Conservation (phyloP, 1,284 basidiomycete species). For the Phlebopus sp. region DNA sequence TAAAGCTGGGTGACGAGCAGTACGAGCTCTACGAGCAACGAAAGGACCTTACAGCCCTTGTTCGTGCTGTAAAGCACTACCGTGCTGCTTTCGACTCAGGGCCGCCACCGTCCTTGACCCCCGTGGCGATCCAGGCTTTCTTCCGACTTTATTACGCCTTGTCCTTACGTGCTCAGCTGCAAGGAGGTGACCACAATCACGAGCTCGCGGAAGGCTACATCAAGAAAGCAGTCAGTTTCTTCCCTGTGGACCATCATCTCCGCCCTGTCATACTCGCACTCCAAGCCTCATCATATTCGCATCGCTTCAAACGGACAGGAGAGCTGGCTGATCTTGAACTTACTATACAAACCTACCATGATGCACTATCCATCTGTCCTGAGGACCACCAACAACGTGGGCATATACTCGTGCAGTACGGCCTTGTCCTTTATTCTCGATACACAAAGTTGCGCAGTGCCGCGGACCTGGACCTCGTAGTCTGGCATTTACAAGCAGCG, state of each 20-base stretch:
- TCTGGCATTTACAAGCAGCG: constrained; percentile 9
- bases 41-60: constrained; percentile 9
- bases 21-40: constrained; percentile 11
- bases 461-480: constrained; percentile 19
- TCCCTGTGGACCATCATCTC: constrained; percentile 8
- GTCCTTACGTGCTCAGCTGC: constrained; percentile 3
- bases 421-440: constrained; percentile 8
- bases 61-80: constrained; percentile 15
- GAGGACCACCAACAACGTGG: constrained; percentile 10
- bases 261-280: constrained; percentile 10
- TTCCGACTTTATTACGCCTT: constrained; percentile 7
- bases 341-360: constrained; percentile 7
- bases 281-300: constrained; percentile 10
- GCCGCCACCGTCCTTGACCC: constrained; percentile 2
- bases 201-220: constrained; percentile 3
- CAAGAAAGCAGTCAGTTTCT: constrained; percentile 9
- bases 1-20: constrained; percentile 16
- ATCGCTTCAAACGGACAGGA: constrained; percentile 9
- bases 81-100: constrained; percentile 19
- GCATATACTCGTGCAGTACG: constrained; percentile 12
- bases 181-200: neutral
- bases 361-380: neutral
- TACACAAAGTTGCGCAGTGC: constrained; percentile 7
- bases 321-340: constrained; percentile 15
- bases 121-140: constrained; percentile 10